A percentile compares a stretch with the other conserved stretches of the same genome.
Conservation (phyloP, 495 filamentous ascomycete species). For the Pyrenula aspistea region DNA sequence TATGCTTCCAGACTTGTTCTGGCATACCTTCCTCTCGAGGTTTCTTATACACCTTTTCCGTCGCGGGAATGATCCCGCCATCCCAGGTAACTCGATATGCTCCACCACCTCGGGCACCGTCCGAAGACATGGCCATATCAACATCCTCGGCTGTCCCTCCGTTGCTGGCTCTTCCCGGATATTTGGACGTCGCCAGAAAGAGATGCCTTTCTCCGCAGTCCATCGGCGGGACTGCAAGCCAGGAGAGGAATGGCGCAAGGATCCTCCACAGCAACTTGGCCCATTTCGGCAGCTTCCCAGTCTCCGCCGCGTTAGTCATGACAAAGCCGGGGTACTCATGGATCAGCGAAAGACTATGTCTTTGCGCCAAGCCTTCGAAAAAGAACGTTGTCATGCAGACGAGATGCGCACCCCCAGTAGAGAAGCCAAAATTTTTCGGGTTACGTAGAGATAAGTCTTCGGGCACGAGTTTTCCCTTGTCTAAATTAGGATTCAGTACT, state of each 20-base stretch:
- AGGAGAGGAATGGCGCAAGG: neutral
- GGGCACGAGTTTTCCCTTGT: constrained; percentile 5
- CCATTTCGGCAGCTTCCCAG: constrained; percentile 1
- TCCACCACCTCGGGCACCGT: constrained; percentile 21
- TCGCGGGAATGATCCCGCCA: constrained; percentile 13
- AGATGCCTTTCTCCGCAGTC: constrained; percentile 2
- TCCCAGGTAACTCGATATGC: constrained; percentile 25
- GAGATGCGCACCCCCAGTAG: constrained; percentile 6
- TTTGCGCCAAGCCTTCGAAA: constrained; percentile 9
- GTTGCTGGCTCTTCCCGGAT: neutral
- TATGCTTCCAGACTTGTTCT: constrained; percentile 25
- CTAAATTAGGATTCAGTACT: constrained; percentile 8
- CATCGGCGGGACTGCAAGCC: neutral
- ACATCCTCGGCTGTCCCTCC: constrained; percentile 5
- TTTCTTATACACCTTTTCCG: constrained; percentile 12
- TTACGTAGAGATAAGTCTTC: constrained; percentile 11
- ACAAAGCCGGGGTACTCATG: constrained; percentile 12
- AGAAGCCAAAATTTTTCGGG: constrained; percentile 1
- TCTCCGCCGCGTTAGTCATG: neutral
- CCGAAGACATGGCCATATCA: constrained; percentile 9
- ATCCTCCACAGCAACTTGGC: constrained; percentile 2
- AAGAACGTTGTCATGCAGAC: constrained; percentile 11
- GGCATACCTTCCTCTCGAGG: constrained; percentile 16
- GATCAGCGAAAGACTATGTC: constrained; percentile 7
- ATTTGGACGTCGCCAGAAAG: constrained; percentile 1